phyloP scores from a whole-genome alignment of 2,329 filamentous ascomycete species.

The Stemphylium vesicarium region DNA sequence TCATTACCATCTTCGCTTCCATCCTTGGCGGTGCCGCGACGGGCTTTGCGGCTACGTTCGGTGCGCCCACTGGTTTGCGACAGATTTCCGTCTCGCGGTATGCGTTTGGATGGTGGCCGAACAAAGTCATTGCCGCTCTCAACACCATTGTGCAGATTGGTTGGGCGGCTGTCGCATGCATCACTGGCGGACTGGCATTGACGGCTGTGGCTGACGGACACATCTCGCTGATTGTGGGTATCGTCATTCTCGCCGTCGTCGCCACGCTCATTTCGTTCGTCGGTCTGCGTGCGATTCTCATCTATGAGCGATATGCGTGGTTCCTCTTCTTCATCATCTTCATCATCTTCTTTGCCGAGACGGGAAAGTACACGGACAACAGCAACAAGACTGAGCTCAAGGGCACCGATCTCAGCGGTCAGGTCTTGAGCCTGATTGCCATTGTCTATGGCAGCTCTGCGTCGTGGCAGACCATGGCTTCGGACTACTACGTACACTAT shows the following conservation, averaged over 20 bases:
- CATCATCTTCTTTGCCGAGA: constrained; percentile 56
- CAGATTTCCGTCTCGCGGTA: constrained; percentile 55
- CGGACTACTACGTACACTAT: constrained; percentile 55
- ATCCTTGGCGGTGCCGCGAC: constrained; percentile 51
- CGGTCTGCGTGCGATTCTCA: constrained; percentile 53
- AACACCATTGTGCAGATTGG: constrained; percentile 57
- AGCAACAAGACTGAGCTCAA: constrained; percentile 39
- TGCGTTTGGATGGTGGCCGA: constrained; percentile 60
- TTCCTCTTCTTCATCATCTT: constrained; percentile 56
- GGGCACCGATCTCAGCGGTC: constrained; percentile 44
- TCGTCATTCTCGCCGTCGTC: constrained; percentile 52
- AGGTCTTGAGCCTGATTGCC: constrained; percentile 35
- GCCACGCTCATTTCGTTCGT: constrained; percentile 49
- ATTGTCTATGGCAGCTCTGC: constrained; percentile 49
- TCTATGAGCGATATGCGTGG: constrained; percentile 59
- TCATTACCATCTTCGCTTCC: constrained; percentile 51
- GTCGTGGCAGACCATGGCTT: constrained; percentile 51
- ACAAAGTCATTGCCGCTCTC: constrained; percentile 55
- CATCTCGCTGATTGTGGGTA: constrained; percentile 53
- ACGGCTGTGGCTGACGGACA: constrained; percentile 52
- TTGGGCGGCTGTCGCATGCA: constrained; percentile 52
- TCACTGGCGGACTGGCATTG: constrained; percentile 52
- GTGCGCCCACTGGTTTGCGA: constrained; percentile 51
- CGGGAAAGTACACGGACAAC: constrained; percentile 53
- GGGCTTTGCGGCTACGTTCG: constrained; percentile 52